phyloP scores from a whole-genome alignment of 768 basidiomycete genomes.

The Lactarius psammicola region DNA sequence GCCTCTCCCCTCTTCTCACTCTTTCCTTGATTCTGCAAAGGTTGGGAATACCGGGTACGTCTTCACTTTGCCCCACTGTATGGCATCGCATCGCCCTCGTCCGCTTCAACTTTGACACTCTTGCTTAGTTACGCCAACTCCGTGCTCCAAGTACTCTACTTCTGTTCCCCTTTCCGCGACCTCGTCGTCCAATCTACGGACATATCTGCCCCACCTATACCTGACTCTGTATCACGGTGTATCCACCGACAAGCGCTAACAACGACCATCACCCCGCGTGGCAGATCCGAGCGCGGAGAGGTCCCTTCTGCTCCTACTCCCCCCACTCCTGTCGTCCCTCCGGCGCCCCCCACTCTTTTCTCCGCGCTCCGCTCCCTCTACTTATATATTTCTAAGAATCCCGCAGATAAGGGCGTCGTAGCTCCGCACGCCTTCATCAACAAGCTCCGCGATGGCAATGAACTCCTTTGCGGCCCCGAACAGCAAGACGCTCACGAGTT shows the following conservation, averaged over 20 bases:
- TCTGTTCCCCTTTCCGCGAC: slow-evolving; percentile 91
- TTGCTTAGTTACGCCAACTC: slow-evolving; percentile 89
- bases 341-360: slow-evolving; percentile 73
- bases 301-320: slow-evolving; percentile 34
- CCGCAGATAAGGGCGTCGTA: slow-evolving; percentile 77
- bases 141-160: slow-evolving; percentile 96
- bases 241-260: slow-evolving; percentile 35
- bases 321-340: slow-evolving; percentile 48
- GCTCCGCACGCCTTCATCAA: slow-evolving; percentile 90
- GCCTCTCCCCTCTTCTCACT: slow-evolving; percentile 18
- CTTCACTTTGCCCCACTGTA: neutral
- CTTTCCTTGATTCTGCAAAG: slow-evolving; percentile 40
- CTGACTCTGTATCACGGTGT: slow-evolving; percentile 32
- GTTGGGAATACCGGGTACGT: slow-evolving; percentile 94
- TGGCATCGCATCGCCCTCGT: too few relatives aligned
- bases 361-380: slow-evolving; percentile 94
- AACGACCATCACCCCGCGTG: slow-evolving; percentile 43
- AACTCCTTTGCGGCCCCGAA: slow-evolving; percentile 83
- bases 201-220: slow-evolving; percentile 44
- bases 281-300: slow-evolving; percentile 53
- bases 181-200: slow-evolving; percentile 72
- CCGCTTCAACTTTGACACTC: neutral
- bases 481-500: slow-evolving; percentile 99
- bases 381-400: slow-evolving; percentile 74
- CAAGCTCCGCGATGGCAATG: slow-evolving; percentile 91